Percentiles rank a stretch among this genome's conserved stretches.
phyloP scores from a whole-genome alignment of 768 basidiomycete genomes.

The Serendipita indica region DNA sequence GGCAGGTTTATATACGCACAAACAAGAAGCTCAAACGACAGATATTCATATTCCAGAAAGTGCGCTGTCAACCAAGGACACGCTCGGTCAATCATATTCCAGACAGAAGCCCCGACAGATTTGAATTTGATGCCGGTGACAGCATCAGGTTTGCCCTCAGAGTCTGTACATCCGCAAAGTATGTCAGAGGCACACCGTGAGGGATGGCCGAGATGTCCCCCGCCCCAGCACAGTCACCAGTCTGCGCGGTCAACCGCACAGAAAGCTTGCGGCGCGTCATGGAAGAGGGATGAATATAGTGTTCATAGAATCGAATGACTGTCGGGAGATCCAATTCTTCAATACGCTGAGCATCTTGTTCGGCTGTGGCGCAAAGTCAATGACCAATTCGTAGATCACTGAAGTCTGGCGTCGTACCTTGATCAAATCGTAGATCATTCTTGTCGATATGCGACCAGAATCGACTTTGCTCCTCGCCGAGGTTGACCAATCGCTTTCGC shows the following conservation, averaged over 20 bases:
- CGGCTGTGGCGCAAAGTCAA: slow-evolving; percentile 31
- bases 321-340: slow-evolving; percentile 57
- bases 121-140: not conserved
- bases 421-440: slow-evolving; percentile 74
- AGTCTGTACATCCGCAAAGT: not conserved
- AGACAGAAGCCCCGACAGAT: not conserved
- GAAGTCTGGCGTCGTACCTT: slow-evolving; percentile 46
- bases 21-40: not conserved
- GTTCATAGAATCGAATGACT: slow-evolving; percentile 52
- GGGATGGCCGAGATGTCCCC: not conserved
- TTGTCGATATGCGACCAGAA: slow-evolving; percentile 59
- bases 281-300: slow-evolving; percentile 55
- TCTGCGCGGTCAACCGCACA: slow-evolving; percentile 52
- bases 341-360: slow-evolving; percentile 55
- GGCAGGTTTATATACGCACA: too few relatives aligned
- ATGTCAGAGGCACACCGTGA: not conserved
- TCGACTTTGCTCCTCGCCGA: slow-evolving; percentile 49
- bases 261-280: slow-evolving; percentile 65
- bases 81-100: not conserved
- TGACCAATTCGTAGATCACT: not conserved
- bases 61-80: not conserved
- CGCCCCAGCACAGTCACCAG: not conserved
- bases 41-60: not conserved
- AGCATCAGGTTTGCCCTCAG: not conserved
- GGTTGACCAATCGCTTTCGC: slow-evolving; percentile 77